phyloP scores from a whole-genome alignment of 352 stramenopile species.

The Globisporangium emineosum region DNA sequence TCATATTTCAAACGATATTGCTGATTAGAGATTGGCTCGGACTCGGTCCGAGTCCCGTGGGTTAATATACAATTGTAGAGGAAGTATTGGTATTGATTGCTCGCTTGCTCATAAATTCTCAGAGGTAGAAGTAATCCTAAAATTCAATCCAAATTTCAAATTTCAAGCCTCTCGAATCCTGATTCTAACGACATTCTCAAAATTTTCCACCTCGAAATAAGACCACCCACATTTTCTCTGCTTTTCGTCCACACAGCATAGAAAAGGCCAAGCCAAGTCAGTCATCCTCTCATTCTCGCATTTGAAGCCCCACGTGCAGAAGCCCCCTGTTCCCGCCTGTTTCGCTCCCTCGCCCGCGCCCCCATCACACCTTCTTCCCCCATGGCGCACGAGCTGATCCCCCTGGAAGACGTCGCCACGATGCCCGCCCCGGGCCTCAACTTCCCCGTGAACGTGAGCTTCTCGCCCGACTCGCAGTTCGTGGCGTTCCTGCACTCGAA shows the following conservation, averaged over 20 bases:
- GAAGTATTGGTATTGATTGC: no score
- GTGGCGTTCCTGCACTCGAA: conserved; percentile 87
- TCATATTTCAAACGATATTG: no score
- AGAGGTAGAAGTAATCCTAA: no score
- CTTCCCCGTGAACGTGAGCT: conserved; percentile 76
- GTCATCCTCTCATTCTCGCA: conserved; percentile 11
- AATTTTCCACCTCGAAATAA: no score
- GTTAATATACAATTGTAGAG: no score
- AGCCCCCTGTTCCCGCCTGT: background rate
- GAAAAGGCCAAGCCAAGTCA: background rate
- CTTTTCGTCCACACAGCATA: conserved; percentile 13
- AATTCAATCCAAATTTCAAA: no score
- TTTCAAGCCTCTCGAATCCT: no score
- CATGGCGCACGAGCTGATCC: conserved; percentile 43
- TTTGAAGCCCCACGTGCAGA: conserved; percentile 6
- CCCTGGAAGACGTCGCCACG: conserved; percentile 85
- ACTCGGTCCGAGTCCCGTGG: no score
- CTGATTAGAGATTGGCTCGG: no score
- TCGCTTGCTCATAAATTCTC: no score
- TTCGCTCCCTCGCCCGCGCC: no score
- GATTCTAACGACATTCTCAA: no score
- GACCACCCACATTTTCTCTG: background rate
- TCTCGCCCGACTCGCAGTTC: conserved; percentile 77
- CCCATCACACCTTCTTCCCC: background rate
- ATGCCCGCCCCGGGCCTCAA: conserved; percentile 85